These are phyloP conservation scores for Plantago major DNA, from an alignment of 257 asterid genomes.

Conservation along the genomic window DNA sequence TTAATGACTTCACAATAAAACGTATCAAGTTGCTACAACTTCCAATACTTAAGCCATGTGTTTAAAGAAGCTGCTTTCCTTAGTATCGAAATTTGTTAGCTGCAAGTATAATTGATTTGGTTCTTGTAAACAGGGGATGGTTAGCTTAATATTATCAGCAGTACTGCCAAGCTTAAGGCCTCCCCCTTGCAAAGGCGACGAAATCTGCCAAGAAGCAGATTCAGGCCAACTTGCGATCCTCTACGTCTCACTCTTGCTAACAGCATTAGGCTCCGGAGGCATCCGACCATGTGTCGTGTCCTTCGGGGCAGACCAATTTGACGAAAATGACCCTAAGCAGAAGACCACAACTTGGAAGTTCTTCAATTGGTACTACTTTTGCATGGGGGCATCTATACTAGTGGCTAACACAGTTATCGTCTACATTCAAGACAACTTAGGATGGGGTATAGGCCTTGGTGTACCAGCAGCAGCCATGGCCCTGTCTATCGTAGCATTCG, in stretches of 20 bases:
- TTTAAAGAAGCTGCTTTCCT: too few relatives aligned
- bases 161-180: slow-evolving; percentile 62
- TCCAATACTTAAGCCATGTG: too few relatives aligned
- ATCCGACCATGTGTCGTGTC: slow-evolving; percentile 81
- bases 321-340: slow-evolving; percentile 60
- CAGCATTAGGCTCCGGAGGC: slow-evolving; percentile 76
- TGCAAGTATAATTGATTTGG: not conserved
- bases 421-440: slow-evolving; percentile 66
- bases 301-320: slow-evolving; percentile 80
- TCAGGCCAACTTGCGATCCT: slow-evolving; percentile 59
- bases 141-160: slow-evolving; percentile 59
- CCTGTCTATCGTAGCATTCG: slow-evolving; percentile 51
- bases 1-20: too few relatives aligned
- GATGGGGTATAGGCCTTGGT: slow-evolving; percentile 96
- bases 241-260: slow-evolving; percentile 54
- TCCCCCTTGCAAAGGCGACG: slow-evolving; percentile 42
- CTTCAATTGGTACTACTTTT: slow-evolving; percentile 89
- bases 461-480: slow-evolving; percentile 72
- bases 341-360: slow-evolving; percentile 69
- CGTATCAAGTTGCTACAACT: too few relatives aligned
- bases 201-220: slow-evolving; percentile 49
- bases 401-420: slow-evolving; percentile 77
- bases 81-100: not conserved
- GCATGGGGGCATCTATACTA: slow-evolving; percentile 83
- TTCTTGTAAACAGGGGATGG: slow-evolving; percentile 56